These are phyloP conservation scores for Heterobasidion irregulare DNA, from an alignment of 1,284 basidiomycete species.

Conservation along the genomic window DNA sequence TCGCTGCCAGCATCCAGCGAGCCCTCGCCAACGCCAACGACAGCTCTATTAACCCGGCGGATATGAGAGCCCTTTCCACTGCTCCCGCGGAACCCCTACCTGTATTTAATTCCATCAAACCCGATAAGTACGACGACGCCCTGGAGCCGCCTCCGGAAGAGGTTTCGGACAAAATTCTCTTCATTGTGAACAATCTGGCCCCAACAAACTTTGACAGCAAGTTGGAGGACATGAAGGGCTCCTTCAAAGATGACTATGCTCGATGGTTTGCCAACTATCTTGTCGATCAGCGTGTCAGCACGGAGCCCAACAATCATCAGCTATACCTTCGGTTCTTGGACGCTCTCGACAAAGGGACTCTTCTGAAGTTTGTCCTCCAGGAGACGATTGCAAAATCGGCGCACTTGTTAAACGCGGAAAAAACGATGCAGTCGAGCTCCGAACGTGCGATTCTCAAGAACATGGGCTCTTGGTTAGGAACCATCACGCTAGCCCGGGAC, in stretches of 20 bases:
- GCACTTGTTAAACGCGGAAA: constrained; percentile 85
- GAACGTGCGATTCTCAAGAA: constrained; percentile 92
- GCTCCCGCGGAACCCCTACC: constrained; percentile 36
- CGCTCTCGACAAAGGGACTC: constrained; percentile 55
- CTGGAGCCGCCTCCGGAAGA: constrained; percentile 77
- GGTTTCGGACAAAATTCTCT: constrained; percentile 89
- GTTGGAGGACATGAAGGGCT: constrained; percentile 72
- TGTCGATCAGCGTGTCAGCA: constrained; percentile 91
- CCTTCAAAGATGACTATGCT: constrained; percentile 77
- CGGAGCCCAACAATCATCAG: constrained; percentile 95
- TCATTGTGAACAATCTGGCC: constrained; percentile 97
- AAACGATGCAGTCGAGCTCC: constrained; percentile 77
- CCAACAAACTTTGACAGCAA: constrained; percentile 90
- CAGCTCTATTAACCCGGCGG: constrained; percentile 25
- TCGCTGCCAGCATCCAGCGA: constrained; percentile 69
- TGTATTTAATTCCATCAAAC: constrained; percentile 68
- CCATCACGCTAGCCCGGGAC: constrained; percentile 87
- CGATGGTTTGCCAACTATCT: constrained; percentile 98
- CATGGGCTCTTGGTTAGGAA: constrained; percentile 91
- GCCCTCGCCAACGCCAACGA: constrained; percentile 52
- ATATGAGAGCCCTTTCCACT: constrained; percentile 27
- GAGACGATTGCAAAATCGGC: constrained; percentile 91
- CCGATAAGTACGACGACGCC: constrained; percentile 54
- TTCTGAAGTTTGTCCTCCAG: constrained; percentile 79
- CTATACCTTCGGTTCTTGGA: constrained; percentile 94